Conservation (phyloP, 768 basidiomycete genomes). For the Tylopilus sp. region DNA sequence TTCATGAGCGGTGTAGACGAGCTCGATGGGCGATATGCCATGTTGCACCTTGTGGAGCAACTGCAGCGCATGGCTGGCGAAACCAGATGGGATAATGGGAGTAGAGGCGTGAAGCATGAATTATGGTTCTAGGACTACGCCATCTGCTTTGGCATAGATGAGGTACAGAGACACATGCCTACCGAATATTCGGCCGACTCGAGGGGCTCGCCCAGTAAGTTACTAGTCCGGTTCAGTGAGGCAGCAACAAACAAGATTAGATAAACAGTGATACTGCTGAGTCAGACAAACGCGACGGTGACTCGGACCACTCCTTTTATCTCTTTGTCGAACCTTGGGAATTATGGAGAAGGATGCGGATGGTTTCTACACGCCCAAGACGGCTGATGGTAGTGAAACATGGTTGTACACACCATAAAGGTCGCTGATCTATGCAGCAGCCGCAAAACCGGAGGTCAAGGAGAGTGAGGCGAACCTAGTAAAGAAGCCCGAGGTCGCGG, state of each 20-base stretch:
- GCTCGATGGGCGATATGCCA: constrained; percentile 48
- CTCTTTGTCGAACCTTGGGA: constrained; percentile 13
- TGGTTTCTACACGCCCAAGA: constrained; percentile 65
- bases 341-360: constrained; percentile 74
- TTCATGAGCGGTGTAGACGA: constrained; percentile 58
- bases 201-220: too few species aligned
- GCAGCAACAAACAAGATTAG: constrained; percentile 16
- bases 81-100: constrained; percentile 11
- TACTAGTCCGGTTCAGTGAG: too few species aligned
- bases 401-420: not conserved
- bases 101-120: constrained; percentile 7
- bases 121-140: too few species aligned
- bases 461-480: constrained; percentile 28
- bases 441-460: constrained; percentile 24
- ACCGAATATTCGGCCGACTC: not conserved
- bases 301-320: not conserved
- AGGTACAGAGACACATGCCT: not conserved
- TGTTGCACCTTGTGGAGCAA: constrained; percentile 38
- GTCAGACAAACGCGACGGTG: constrained; percentile 18
- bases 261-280: constrained; percentile 20
- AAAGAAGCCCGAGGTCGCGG: constrained; percentile 18
- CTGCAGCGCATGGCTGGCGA: constrained; percentile 20
- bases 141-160: not conserved
- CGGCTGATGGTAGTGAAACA: constrained; percentile 36
- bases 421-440: constrained; percentile 14